Conservation (phyloP, 2,329 filamentous ascomycete genomes). For the Verruconis gallopava region DNA sequence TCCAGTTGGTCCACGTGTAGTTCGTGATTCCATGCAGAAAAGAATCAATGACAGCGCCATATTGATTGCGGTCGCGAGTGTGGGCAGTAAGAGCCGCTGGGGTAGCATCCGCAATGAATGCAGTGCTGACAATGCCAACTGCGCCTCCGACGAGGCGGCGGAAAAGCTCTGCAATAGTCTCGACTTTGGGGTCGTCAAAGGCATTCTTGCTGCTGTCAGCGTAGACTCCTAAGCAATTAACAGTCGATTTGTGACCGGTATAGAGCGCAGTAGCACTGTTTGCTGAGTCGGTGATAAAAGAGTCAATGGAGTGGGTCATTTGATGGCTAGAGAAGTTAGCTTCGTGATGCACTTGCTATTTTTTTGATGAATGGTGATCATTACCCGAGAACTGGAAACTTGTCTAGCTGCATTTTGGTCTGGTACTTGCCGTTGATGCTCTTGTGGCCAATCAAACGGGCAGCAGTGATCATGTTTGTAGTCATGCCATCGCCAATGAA, state of each 20-base stretch:
- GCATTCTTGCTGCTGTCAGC: constrained; percentile 59
- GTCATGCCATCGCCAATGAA: constrained; percentile 64
- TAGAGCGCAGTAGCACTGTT: constrained; percentile 76
- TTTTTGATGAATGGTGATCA: too few species aligned
- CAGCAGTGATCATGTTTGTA: constrained; percentile 58
- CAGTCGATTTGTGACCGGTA: constrained; percentile 69
- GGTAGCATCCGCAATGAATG: constrained; percentile 69
- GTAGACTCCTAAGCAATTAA: constrained; percentile 73
- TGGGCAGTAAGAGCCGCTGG: constrained; percentile 64
- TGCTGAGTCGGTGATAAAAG: constrained; percentile 75
- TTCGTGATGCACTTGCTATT: too few species aligned
- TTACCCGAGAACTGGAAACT: constrained; percentile 75
- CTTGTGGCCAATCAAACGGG: constrained; percentile 69
- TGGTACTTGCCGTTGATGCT: constrained; percentile 76
- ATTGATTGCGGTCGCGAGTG: constrained; percentile 55
- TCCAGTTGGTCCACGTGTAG: constrained; percentile 66
- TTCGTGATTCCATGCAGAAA: constrained; percentile 64
- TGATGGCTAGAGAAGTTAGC: too few species aligned
- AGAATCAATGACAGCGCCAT: constrained; percentile 61
- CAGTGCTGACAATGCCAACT: constrained; percentile 59
- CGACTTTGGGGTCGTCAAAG: constrained; percentile 76
- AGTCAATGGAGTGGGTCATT: constrained; percentile 77
- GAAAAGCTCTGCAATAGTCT: constrained; percentile 70
- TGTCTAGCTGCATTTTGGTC: constrained; percentile 57
- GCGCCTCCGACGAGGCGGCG: constrained; percentile 51